Evolutionary conservation across 179 eudicot genomes (phyloP).

Genomic region (Beta corolliflora): DNA sequence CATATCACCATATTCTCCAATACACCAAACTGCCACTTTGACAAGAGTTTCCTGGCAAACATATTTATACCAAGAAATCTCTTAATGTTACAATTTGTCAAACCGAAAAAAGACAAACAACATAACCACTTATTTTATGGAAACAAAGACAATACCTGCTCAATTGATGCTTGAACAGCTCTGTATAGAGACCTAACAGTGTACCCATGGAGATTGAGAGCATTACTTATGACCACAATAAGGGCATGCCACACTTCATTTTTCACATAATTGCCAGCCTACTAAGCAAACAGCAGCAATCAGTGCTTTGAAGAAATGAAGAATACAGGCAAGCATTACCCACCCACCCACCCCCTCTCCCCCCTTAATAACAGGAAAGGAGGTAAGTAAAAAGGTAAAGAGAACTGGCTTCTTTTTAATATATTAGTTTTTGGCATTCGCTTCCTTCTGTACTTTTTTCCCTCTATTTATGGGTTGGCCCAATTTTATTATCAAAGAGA

Average conservation of each 20-base stretch:
- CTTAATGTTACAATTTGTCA: slow-evolving; percentile 16
- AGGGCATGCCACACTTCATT: slow-evolving; percentile 96
- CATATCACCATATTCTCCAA: slow-evolving; percentile 99
- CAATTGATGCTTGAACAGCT: slow-evolving; percentile 69
- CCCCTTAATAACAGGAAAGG: not conserved
- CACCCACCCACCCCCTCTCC: not conserved
- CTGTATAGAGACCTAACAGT: slow-evolving; percentile 72
- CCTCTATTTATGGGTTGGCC: not conserved
- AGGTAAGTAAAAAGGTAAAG: not conserved
- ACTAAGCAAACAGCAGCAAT: slow-evolving; percentile 44
- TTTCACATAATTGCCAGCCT: slow-evolving; percentile 94
- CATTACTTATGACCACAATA: slow-evolving; percentile 86
- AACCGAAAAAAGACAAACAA: slow-evolving; percentile 19
- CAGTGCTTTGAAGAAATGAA: slow-evolving; percentile 27
- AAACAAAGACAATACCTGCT: slow-evolving; percentile 59
- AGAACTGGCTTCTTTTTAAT: not conserved
- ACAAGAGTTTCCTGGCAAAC: slow-evolving; percentile 79
- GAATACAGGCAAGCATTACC: not conserved
- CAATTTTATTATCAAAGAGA: not conserved
- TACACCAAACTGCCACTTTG: slow-evolving; percentile 97
- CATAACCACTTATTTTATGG: not conserved
- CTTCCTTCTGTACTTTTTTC: not conserved
- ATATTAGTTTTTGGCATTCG: not conserved
- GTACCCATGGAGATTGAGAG: slow-evolving; percentile 88
- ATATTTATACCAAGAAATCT: slow-evolving; percentile 6